Percentiles rank a stretch among this genome's conserved stretches.
These are phyloP conservation scores for Phaeotremella skinneri DNA, from an alignment of 768 basidiomycete species.

Conservation along the genomic window DNA sequence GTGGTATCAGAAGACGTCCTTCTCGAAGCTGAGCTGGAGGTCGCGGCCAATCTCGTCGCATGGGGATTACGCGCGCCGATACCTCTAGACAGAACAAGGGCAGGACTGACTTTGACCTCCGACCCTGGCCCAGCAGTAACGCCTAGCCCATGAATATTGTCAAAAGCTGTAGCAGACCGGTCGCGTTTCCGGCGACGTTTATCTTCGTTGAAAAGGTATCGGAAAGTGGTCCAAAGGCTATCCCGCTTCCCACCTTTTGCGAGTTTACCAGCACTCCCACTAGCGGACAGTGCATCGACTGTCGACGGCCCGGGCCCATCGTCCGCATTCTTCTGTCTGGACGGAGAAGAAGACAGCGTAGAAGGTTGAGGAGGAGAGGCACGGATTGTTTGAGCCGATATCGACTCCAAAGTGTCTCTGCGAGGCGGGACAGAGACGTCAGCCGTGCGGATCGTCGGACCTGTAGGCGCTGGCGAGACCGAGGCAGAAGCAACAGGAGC, in stretches of 20 bases:
- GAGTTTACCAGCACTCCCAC: constrained; percentile 53
- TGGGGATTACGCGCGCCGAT: constrained; percentile 33
- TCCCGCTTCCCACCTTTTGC: constrained; percentile 62
- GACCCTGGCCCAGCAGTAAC: neutral
- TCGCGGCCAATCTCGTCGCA: constrained; percentile 25
- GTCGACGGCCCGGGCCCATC: neutral
- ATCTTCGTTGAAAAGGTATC: constrained; percentile 90
- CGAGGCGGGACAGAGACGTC: neutral
- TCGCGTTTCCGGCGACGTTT: constrained; percentile 70
- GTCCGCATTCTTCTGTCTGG: neutral
- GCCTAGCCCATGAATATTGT: neutral
- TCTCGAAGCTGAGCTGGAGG: constrained; percentile 20
- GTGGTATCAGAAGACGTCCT: constrained; percentile 56
- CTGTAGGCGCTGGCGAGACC: neutral
- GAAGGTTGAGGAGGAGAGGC: constrained; percentile 14
- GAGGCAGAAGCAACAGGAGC: neutral
- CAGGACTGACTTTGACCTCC: constrained; percentile 20
- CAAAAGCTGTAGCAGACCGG: constrained; percentile 10
- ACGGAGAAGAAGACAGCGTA: neutral
- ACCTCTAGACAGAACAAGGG: constrained; percentile 34
- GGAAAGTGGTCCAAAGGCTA: constrained; percentile 77
- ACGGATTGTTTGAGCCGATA: neutral
- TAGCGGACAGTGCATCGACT: constrained; percentile 44
- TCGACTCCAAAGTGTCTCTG: neutral
- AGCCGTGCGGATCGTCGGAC: neutral